These are phyloP conservation scores for Fonsecaea monophora DNA, from an alignment of 2,329 filamentous ascomycete genomes.

Conservation along the genomic window DNA sequence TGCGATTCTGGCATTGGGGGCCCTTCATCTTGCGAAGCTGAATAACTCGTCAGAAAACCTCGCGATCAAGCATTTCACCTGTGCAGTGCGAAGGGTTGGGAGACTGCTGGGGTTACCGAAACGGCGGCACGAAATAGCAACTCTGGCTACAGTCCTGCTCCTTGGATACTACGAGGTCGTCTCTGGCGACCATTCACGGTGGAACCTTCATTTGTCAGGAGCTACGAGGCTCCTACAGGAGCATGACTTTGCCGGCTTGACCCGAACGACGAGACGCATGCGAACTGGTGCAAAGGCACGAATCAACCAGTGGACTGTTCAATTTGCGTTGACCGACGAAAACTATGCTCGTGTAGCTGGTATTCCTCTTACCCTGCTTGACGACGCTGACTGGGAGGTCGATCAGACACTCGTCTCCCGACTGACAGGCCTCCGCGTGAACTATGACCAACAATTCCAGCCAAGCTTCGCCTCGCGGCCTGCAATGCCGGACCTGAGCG, in stretches of 20 bases:
- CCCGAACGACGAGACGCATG: slow-evolving; percentile 70
- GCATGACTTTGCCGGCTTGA: slow-evolving; percentile 77
- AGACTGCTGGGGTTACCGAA: slow-evolving; percentile 73
- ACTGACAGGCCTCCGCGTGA: slow-evolving; percentile 63
- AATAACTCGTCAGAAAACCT: slow-evolving; percentile 76
- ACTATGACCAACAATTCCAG: slow-evolving; percentile 63
- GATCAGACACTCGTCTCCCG: slow-evolving; percentile 65
- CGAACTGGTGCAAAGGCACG: slow-evolving; percentile 58
- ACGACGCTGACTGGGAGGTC: slow-evolving; percentile 55
- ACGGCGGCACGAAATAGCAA: slow-evolving; percentile 76
- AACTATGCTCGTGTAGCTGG: slow-evolving; percentile 43
- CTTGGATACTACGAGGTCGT: slow-evolving; percentile 94
- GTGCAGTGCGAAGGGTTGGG: slow-evolving; percentile 78
- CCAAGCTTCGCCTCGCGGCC: slow-evolving; percentile 23
- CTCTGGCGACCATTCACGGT: slow-evolving; percentile 92
- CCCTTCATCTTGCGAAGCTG: slow-evolving; percentile 84
- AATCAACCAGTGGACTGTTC: slow-evolving; percentile 42
- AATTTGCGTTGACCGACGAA: slow-evolving; percentile 40
- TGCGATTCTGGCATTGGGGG: slow-evolving; percentile 85
- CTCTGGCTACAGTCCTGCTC: slow-evolving; percentile 84
- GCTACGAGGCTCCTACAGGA: slow-evolving; percentile 77
- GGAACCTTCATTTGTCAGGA: slow-evolving; percentile 90
- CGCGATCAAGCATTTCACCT: slow-evolving; percentile 89
- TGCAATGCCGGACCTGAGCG: slow-evolving; percentile 45
- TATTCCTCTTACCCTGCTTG: slow-evolving; percentile 51